Base-by-base conservation (phyloP, 1,139 yeast species). In the Zygosaccharomyces sapae region DNA sequence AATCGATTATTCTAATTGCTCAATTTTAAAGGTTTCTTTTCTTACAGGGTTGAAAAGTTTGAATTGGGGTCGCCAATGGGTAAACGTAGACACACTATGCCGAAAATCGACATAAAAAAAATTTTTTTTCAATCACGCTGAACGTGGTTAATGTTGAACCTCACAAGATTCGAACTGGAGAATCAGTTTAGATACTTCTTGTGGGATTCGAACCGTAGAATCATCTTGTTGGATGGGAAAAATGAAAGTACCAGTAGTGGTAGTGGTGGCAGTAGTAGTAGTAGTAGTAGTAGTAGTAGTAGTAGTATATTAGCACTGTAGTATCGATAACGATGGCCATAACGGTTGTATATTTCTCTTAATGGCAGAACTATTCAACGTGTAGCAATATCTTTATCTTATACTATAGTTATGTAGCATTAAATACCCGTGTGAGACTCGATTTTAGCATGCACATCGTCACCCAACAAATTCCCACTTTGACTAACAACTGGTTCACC, bases 401-500 rank as follows among this genome's bases (percentile, higher is more conserved):
- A 9, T 27, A 27, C 10, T 27, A 3, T 12, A 27, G 2, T 27
- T 27, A 27, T 27, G 10, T 12, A 27, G 9, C 9, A 27, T 56
- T 69, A 81, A 46, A 83, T 71, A 38, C 85, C 83, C 73, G 84
- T 70, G 50, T 74, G 74, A 62, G 71, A 76, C 65, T 86, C 94
- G 73, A 88, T 74, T 57, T 84, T 90, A 25, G 80, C 65, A 64
- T 87, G 96, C 70, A 83, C 75, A 55, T 79, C 85, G 7, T 50
- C 55, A n/a, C 58, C 61, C 10, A 56, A 49, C 29, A 50, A 49
- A 42, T 55, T 49, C 4, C 57, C 60, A 12, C 52, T 52, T 6
- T 51, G 50, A 13, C 52, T 30, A 1, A 47, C 55, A n/a, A 45
- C 53, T 4, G 54, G 24, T 48, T 72, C 77, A 2, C 77, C 73